Conservation (phyloP, 163 green algal genomes). For the Scenedesmus sp. region DNA sequence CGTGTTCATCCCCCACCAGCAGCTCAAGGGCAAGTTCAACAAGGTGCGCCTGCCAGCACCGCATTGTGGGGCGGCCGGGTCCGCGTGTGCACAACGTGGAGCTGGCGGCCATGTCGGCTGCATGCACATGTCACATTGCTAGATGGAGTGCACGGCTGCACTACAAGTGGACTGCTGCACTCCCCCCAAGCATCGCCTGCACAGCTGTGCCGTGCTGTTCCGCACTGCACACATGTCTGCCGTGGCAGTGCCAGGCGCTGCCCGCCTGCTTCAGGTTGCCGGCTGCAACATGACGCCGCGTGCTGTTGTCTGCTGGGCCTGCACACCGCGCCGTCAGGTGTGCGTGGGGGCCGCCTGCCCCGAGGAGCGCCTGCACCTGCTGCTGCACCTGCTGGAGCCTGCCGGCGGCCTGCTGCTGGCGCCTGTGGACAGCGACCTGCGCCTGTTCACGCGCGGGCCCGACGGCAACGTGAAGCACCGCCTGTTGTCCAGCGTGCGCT, state of each 20-base stretch:
- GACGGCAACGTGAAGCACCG: slow-evolving; percentile 21
- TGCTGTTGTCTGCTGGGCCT: not conserved
- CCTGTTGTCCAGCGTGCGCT: slow-evolving; percentile 45
- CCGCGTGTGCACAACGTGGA: no score
- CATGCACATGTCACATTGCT: no score
- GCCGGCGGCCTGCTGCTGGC: slow-evolving; percentile 46
- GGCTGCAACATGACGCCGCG: not conserved
- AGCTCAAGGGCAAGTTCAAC: slow-evolving; percentile 55
- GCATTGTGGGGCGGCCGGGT: not conserved
- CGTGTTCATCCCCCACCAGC: slow-evolving; percentile 37
- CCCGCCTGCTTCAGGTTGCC: not conserved
- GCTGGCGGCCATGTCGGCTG: no score
- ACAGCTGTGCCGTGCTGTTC: no score
- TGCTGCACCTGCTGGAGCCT: slow-evolving; percentile 49
- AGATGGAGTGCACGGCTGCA: no score
- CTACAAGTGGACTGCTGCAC: no score
- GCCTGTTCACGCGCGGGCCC: slow-evolving; percentile 37
- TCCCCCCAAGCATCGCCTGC: no score
- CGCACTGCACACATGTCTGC: no score
- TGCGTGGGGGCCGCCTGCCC: slow-evolving; percentile 47
- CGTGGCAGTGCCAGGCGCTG: not conserved
- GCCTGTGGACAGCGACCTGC: slow-evolving; percentile 55
- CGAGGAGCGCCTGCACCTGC: slow-evolving; percentile 45
- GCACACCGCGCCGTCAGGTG: not conserved
- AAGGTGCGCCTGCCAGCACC: slow-evolving; percentile 32